phyloP scores from a whole-genome alignment of 139 green algal species.

The Coelastrella sp. region DNA sequence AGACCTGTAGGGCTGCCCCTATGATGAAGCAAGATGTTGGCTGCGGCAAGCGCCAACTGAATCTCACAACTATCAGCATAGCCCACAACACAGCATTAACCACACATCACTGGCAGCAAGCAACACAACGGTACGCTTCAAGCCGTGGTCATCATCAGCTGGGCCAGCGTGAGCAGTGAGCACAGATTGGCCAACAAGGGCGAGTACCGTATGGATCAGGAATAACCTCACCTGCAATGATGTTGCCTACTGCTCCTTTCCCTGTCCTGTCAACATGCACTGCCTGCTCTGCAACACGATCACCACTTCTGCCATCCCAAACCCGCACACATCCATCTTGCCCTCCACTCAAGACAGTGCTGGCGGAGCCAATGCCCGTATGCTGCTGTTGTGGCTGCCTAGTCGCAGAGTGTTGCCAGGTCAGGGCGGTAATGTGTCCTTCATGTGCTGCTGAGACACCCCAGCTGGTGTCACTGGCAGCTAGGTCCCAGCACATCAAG shows the following conservation, averaged over 20 bases:
- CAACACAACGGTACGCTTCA: no score
- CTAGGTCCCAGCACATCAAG: slow-evolving; percentile 74
- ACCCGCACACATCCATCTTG: slow-evolving; percentile 73
- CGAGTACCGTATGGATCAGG: neutral
- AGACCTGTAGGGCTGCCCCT: no score
- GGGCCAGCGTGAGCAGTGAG: no score
- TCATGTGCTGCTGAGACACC: slow-evolving; percentile 65
- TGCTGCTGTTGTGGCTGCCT: slow-evolving; percentile 7
- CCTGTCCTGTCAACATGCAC: slow-evolving; percentile 69
- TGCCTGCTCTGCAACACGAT: slow-evolving; percentile 57
- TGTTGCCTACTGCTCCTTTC: slow-evolving; percentile 68
- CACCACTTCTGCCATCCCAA: slow-evolving; percentile 60
- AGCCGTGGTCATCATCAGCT: no score
- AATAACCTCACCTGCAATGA: slow-evolving; percentile 54
- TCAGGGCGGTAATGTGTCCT: slow-evolving; percentile 84
- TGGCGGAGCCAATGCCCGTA: neutral
- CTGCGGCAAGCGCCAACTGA: no score
- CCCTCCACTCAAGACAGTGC: slow-evolving; percentile 52
- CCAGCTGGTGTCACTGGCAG: slow-evolving; percentile 36
- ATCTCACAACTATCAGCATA: no score
- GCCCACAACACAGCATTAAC: no score
- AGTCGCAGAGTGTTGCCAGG: slow-evolving; percentile 54
- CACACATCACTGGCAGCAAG: no score
- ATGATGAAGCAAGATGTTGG: no score
- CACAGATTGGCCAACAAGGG: neutral